Conservation (phyloP, 1,284 basidiomycete species). For the Erythrobasidium hasegawianum region DNA sequence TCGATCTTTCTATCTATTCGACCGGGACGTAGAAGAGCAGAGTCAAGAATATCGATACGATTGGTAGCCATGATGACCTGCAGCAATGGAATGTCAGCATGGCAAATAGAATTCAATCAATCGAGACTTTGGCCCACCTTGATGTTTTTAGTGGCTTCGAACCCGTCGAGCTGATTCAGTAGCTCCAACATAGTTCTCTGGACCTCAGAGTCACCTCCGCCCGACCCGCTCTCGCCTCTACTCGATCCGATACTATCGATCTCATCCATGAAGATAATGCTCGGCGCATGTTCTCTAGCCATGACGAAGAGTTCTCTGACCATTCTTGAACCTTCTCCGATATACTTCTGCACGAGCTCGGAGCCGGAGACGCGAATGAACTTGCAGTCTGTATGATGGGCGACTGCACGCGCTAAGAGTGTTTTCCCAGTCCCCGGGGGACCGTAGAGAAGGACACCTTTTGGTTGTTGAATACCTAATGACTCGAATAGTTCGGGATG, state of each 20-base stretch:
- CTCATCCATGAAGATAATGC: slow-evolving; percentile 97
- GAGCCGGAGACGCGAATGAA: slow-evolving; percentile 95
- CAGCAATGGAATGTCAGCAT: too few species aligned
- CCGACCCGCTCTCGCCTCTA: slow-evolving; percentile 76
- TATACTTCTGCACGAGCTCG: slow-evolving; percentile 97
- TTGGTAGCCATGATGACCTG: slow-evolving; percentile 94
- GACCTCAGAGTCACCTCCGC: slow-evolving; percentile 86
- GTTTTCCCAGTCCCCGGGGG: slow-evolving; percentile 99
- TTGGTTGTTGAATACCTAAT: slow-evolving; percentile 94
- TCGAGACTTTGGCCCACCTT: too few species aligned
- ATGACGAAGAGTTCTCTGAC: slow-evolving; percentile 97
- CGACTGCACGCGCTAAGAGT: slow-evolving; percentile 93
- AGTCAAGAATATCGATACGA: slow-evolving; percentile 95
- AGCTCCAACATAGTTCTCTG: slow-evolving; percentile 97
- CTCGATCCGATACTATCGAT: slow-evolving; percentile 97
- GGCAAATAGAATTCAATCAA: too few species aligned
- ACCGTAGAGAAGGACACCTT: slow-evolving; percentile 85
- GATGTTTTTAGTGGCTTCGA: slow-evolving; percentile 97
- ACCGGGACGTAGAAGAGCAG: slow-evolving; percentile 87
- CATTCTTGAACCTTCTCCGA: slow-evolving; percentile 95
- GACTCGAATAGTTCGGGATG: slow-evolving; percentile 96
- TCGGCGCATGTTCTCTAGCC: slow-evolving; percentile 96
- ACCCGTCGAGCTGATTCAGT: slow-evolving; percentile 94
- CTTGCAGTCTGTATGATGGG: slow-evolving; percentile 96
- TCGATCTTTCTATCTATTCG: slow-evolving; percentile 99